phyloP scores from a whole-genome alignment of 495 filamentous ascomycete species.

The Hyaloscypha hepaticicola region DNA sequence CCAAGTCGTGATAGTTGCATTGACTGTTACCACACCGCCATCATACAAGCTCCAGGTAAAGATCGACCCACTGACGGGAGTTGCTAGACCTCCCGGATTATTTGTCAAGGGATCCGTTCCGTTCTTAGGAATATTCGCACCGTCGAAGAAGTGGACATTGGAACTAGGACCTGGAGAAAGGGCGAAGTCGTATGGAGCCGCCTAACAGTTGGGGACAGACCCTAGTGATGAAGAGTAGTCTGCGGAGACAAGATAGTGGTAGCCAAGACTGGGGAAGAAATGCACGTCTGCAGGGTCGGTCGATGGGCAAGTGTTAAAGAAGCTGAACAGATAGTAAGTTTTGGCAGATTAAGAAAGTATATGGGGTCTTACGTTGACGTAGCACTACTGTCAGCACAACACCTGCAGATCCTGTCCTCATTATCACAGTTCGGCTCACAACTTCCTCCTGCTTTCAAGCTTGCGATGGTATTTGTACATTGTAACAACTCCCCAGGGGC shows the following conservation, averaged over 20 bases:
- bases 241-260: background rate
- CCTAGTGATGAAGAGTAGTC: background rate
- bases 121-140: conserved; percentile 3
- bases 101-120: background rate
- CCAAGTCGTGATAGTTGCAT: background rate
- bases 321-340: background rate
- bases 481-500: background rate
- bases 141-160: background rate
- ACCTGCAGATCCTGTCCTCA: background rate
- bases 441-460: background rate
- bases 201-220: background rate
- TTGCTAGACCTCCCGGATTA: background rate
- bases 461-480: background rate
- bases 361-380: background rate
- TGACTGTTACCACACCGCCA: background rate
- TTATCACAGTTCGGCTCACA: background rate
- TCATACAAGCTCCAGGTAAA: conserved; percentile 9
- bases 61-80: background rate
- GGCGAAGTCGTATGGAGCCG: conserved; percentile 3
- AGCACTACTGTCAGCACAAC: conserved; percentile 8
- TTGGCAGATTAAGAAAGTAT: background rate
- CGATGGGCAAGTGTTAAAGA: conserved; percentile 1
- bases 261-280: background rate
- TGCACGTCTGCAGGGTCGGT: background rate
- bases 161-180: background rate